Base-by-base conservation (phyloP, 2,329 filamentous ascomycete species). In the Claviceps sorghi region DNA sequence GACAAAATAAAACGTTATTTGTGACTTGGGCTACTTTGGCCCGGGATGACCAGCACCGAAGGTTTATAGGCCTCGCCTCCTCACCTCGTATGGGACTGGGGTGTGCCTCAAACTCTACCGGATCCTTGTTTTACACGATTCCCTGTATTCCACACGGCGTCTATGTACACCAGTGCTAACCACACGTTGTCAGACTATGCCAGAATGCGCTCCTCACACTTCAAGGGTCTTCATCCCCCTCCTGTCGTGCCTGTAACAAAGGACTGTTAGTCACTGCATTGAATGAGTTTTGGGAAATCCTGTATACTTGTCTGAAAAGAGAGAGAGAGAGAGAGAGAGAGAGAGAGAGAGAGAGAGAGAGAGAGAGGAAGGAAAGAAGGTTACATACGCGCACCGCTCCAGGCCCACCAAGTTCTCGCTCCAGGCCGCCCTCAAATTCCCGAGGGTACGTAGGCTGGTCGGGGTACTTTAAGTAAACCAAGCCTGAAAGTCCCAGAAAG, bases 401-500 rank as follows among this genome's bases (percentile, higher is more conserved):
- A 30, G 79, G 67, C 10, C 87, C 87, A 55, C 87, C 87, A 54
- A 93, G 70, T 65, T 91, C 87, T 62, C 77, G 76, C 67, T 88
- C 79, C 57, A 93, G 67, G 22, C 87, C 87, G 57, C 76, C 82
- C 61, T 83, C 80, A 62, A 83, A 93, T 60, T 84, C 82, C 54
- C 81, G 78, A 10, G 86, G 85, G 57, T 74, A 82, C 34, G 82
- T 78, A 45, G 77, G 77, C 66, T 76, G 81, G 65, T 91, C 87
- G 22, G 86, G 86, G 61, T 90, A 90, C 62, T 76, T 75, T 56
- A 76, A 59, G 63, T 79, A 82, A 48, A 95, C 81, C 34, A 78
- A 71, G 54, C 83, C 88, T 67, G 76, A 79, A 51, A 90, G 67
- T 49, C 76, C 74, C 36, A 88, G 64, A 58, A 88, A 77, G 51